Conservation (phyloP, 2,329 filamentous ascomycete species). For the Pseudocercospora crystallina region DNA sequence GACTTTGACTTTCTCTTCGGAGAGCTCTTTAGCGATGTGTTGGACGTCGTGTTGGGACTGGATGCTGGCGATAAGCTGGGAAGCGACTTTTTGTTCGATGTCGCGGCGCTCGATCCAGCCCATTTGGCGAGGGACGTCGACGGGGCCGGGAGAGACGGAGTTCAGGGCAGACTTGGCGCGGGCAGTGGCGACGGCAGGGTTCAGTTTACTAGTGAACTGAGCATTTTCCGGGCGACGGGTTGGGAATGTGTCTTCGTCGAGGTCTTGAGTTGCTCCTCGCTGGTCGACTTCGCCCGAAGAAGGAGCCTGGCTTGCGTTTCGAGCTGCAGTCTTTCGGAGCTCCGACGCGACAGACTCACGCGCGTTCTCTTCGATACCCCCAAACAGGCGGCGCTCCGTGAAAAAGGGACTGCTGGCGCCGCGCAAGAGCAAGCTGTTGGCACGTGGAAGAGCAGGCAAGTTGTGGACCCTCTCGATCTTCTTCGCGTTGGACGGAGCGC, state of each 20-base stretch:
- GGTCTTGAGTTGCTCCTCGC: too few relatives aligned
- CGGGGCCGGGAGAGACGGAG: neutral
- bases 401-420: slow-evolving; percentile 6
- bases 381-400: slow-evolving; percentile 8
- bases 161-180: neutral
- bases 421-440: slow-evolving; percentile 3
- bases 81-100: slow-evolving; percentile 16
- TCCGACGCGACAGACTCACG: slow-evolving; percentile 2
- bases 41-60: slow-evolving; percentile 16
- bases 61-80: slow-evolving; percentile 9
- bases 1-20: slow-evolving; percentile 17
- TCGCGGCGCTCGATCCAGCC: slow-evolving; percentile 22
- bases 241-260: too few relatives aligned
- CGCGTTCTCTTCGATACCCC: slow-evolving; percentile 9
- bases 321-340: neutral
- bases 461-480: slow-evolving; percentile 15
- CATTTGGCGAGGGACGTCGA: slow-evolving; percentile 20
- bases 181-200: neutral
- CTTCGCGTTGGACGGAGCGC: slow-evolving; percentile 23
- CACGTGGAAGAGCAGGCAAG: slow-evolving; percentile 11
- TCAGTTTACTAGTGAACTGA: too few relatives aligned
- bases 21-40: slow-evolving; percentile 16
- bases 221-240: too few relatives aligned
- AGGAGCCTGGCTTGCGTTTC: neutral
- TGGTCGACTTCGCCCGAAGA: too few relatives aligned